Conservation (phyloP, 768 basidiomycete genomes). For the Pisolithus albus region DNA sequence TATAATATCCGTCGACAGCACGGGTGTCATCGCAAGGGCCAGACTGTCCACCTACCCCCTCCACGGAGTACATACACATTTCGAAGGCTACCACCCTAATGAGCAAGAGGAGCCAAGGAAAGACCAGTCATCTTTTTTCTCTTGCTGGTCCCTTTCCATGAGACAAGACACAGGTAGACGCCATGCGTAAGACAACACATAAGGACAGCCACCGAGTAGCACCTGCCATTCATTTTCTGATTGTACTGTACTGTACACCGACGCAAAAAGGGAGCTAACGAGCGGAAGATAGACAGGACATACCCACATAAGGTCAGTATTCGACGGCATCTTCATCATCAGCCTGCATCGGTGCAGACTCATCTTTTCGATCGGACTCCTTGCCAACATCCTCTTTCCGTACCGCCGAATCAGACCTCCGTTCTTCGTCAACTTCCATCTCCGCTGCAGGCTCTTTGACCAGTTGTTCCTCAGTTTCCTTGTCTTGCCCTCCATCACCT, state of each 20-base stretch:
- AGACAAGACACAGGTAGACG: too few species aligned
- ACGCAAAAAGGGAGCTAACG: neutral
- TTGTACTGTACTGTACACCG: neutral
- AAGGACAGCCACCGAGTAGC: too few species aligned
- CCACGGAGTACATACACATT: too few species aligned
- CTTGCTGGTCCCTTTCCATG: too few species aligned
- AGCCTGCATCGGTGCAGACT: constrained; percentile 46
- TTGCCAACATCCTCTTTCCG: constrained; percentile 28
- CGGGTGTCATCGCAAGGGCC: too few species aligned
- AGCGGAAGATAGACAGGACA: constrained; percentile 10
- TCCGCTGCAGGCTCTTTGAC: constrained; percentile 20
- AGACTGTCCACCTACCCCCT: too few species aligned
- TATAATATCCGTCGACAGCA: too few species aligned
- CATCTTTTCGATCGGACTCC: constrained; percentile 47
- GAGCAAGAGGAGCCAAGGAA: too few species aligned
- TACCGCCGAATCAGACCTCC: constrained; percentile 25
- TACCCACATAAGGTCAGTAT: constrained; percentile 41
- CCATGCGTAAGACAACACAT: too few species aligned
- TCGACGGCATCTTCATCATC: constrained; percentile 81
- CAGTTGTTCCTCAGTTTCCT: constrained; percentile 31
- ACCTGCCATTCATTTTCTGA: too few species aligned
- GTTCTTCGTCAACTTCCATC: constrained; percentile 32
- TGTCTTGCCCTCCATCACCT: constrained; percentile 18
- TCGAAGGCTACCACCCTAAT: too few species aligned
- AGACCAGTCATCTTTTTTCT: too few species aligned